Percentiles rank a stretch among this genome's conserved stretches.
Evolutionary conservation across 2,329 filamentous ascomycete species (phyloP).

Genomic region (Aureobasidium vineae): DNA sequence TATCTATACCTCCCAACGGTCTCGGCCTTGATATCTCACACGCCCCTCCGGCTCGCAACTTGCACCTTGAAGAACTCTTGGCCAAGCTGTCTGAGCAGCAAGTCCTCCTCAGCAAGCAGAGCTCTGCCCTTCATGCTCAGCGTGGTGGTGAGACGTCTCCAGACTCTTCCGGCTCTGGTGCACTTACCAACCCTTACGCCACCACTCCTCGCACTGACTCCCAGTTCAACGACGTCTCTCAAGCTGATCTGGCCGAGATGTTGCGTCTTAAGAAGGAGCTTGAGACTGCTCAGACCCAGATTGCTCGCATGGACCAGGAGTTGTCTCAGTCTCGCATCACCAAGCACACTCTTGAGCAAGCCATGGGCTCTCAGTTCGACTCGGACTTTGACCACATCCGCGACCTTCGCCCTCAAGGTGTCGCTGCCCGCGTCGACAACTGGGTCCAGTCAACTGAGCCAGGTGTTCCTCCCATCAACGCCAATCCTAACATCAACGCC

Average conservation of each 20-base stretch:
- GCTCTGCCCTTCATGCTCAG: slow-evolving; percentile 50
- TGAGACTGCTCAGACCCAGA: slow-evolving; percentile 66
- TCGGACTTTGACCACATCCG: slow-evolving; percentile 43
- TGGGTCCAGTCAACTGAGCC: slow-evolving; percentile 24
- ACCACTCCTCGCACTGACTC: slow-evolving; percentile 33
- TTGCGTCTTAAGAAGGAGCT: slow-evolving; percentile 68
- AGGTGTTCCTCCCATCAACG: background rate
- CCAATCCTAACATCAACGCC: background rate
- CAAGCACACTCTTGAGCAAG: slow-evolving; percentile 59
- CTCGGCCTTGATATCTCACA: slow-evolving; percentile 8
- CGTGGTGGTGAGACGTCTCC: slow-evolving; percentile 31
- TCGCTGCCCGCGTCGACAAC: slow-evolving; percentile 18
- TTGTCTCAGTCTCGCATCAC: slow-evolving; percentile 62
- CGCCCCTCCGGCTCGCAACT: slow-evolving; percentile 28
- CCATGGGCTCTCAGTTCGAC: slow-evolving; percentile 47
- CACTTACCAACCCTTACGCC: slow-evolving; percentile 37
- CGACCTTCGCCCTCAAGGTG: slow-evolving; percentile 24
- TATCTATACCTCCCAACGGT: background rate
- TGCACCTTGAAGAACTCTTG: slow-evolving; percentile 68
- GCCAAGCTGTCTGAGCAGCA: slow-evolving; percentile 73
- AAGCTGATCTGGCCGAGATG: slow-evolving; percentile 57
- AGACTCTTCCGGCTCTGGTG: slow-evolving; percentile 33
- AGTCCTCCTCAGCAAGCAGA: slow-evolving; percentile 58
- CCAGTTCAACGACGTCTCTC: slow-evolving; percentile 30
- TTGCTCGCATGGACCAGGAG: slow-evolving; percentile 69